phyloP scores from a whole-genome alignment of 1,284 basidiomycete species.

The Tetrapyrgos nigripes region DNA sequence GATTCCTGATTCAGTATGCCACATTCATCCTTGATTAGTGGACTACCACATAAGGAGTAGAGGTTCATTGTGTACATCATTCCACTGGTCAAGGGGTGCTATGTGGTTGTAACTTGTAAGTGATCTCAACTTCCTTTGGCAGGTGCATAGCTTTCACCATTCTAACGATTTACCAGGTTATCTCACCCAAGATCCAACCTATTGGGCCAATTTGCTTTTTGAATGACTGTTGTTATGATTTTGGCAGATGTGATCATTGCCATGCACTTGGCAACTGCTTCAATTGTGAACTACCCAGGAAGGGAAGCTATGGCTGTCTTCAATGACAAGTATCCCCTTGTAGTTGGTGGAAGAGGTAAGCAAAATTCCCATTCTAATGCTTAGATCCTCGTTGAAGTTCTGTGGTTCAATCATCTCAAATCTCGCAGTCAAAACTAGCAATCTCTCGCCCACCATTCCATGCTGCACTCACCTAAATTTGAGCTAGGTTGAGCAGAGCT shows the following conservation, averaged over 20 bases:
- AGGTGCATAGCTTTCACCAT: too few species aligned
- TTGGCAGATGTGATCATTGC: constrained; percentile 60
- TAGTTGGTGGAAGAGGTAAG: constrained; percentile 31
- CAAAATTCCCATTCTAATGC: too few species aligned
- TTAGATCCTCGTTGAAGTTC: neutral
- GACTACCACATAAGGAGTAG: constrained; percentile 93
- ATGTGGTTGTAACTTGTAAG: constrained; percentile 70
- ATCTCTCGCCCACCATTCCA: constrained; percentile 97
- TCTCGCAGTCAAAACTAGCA: constrained; percentile 89
- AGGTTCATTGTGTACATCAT: constrained; percentile 91
- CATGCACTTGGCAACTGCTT: constrained; percentile 60
- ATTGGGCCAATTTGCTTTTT: constrained; percentile 49
- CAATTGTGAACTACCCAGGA: constrained; percentile 89
- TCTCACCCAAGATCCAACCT: constrained; percentile 50
- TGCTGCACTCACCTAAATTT: constrained; percentile 92
- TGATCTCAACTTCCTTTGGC: constrained; percentile 20
- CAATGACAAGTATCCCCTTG: constrained; percentile 54
- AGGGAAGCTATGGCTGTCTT: constrained; percentile 76
- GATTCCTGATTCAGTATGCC: constrained; percentile 58
- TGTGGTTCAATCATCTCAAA: constrained; percentile 60
- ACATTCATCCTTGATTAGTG: constrained; percentile 77
- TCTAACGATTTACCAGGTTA: too few species aligned
- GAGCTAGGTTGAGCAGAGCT: constrained; percentile 73
- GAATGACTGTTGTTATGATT: constrained; percentile 51
- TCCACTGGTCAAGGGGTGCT: constrained; percentile 74